Evolutionary conservation across 129 eudicot species (phyloP), one percentile per base, ranked within the genome.

Genomic region (Mikania micrantha): DNA sequence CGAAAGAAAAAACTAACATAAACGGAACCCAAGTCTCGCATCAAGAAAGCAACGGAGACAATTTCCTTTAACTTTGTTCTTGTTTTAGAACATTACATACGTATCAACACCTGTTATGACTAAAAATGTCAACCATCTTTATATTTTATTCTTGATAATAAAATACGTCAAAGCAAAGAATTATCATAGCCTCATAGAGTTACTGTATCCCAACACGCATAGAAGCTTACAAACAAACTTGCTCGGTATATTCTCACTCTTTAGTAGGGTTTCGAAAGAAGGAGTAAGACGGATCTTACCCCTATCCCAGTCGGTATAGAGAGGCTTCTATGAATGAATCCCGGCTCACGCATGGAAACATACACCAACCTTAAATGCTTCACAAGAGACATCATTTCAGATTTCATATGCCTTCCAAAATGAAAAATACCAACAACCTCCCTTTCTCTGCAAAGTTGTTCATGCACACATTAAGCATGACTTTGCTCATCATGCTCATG

Each of bases 401-500:
- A 74, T 52, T 20, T 65, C 64, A 35, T 16, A 59, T 32, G 13
- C 45, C 48, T 12, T 52, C 28, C 57, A 75, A 60, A 48, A 76
- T 68, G 80, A 68, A 12, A 60, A 24, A 61, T 48, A 21, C 54
- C 75, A 65, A 13, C 9, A 45, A 74, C 78, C 72, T 38, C 25
- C 45, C 58, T 74, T 65, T 52, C 78, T 25, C 70, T 36, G 9
- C 69, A 60, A 73, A 76, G 82, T 77, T 54, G 79, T 71, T 84
- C 61, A 71, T 67, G 79, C 85, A 74, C 83, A 70, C 74, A 48
- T 35, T 39, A 67, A 50, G 80, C 79, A 60, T 80, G 83, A 74
- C 68, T 12, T 9, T 40, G 9, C 22, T 75, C 31, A 42, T 80
- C 63, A 77, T 73, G 47, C 25, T 49, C 63, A 32, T 77, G 45